Conservation (phyloP, 2,329 filamentous ascomycete genomes). For the Neonectria sp. region DNA sequence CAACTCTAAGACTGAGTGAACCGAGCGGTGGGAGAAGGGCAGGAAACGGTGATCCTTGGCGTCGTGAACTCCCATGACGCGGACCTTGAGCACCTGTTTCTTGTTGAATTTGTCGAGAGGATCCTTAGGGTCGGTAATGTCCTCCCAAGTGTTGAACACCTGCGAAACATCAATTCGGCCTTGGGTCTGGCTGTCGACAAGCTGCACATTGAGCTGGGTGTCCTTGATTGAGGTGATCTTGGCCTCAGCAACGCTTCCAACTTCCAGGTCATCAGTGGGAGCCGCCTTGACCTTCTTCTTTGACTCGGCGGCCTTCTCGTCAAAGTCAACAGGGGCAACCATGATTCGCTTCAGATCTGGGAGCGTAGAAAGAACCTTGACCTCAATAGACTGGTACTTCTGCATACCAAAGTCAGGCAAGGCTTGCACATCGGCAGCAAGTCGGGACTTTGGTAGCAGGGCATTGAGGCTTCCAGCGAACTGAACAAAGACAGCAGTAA, state of each 20-base stretch:
- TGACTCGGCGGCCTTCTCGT: conserved; percentile 59
- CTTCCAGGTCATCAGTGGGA: conserved; percentile 73
- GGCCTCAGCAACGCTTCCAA: conserved; percentile 83
- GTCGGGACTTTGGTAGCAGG: conserved; percentile 83
- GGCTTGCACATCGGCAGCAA: conserved; percentile 78
- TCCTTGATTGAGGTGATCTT: conserved; percentile 88
- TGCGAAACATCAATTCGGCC: conserved; percentile 96
- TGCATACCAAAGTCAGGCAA: conserved; percentile 84
- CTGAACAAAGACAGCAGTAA: conserved; percentile 88
- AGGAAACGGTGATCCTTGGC: conserved; percentile 92
- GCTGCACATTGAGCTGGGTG: conserved; percentile 91
- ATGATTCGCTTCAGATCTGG: conserved; percentile 78
- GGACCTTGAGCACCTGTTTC: conserved; percentile 80
- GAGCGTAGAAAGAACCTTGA: conserved; percentile 82
- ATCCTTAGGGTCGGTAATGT: conserved; percentile 85
- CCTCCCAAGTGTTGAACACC: conserved; percentile 88
- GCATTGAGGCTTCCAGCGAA: conserved; percentile 85
- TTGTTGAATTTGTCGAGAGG: conserved; percentile 81
- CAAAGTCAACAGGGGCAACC: conserved; percentile 65
- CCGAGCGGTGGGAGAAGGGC: conserved; percentile 88
- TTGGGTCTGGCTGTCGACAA: conserved; percentile 81
- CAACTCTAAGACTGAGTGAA: conserved; percentile 88
- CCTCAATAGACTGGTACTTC: conserved; percentile 81
- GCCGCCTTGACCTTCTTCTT: conserved; percentile 54
- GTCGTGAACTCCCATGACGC: conserved; percentile 89